Percentiles rank a stretch among this genome's conserved stretches.
phyloP scores from a whole-genome alignment of 106 monocot species.

The Acanthochlamys bracteata region DNA sequence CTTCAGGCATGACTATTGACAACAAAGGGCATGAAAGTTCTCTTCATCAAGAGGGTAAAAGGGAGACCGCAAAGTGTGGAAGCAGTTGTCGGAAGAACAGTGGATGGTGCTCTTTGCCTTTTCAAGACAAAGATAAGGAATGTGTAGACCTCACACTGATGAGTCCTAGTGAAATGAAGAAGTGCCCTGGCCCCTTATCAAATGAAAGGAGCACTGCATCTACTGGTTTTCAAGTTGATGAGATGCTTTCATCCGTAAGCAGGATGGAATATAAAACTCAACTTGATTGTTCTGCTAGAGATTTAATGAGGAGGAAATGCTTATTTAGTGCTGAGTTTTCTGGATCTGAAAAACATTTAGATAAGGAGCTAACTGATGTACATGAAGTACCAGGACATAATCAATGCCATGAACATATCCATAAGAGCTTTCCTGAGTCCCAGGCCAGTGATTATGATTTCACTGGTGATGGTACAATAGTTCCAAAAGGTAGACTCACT shows the following conservation, averaged over 20 bases:
- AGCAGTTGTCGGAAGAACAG: slow-evolving; percentile 22
- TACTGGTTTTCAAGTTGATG: slow-evolving; percentile 10
- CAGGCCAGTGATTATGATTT: too few relatives aligned
- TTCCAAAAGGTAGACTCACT: too few relatives aligned
- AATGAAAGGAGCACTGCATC: slow-evolving; percentile 1
- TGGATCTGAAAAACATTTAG: slow-evolving; percentile 20
- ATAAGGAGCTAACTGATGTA: not conserved
- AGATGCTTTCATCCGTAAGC: slow-evolving; percentile 1
- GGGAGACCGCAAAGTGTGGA: not conserved
- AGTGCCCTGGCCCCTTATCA: too few relatives aligned
- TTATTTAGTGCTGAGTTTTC: slow-evolving; percentile 20
- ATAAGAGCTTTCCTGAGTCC: too few relatives aligned
- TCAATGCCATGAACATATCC: too few relatives aligned
- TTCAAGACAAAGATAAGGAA: slow-evolving; percentile 23
- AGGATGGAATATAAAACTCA: slow-evolving; percentile 8
- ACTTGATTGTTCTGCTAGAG: slow-evolving; percentile 41
- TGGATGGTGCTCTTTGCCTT: slow-evolving; percentile 54
- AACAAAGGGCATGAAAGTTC: slow-evolving; percentile 8
- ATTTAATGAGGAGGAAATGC: slow-evolving; percentile 71
- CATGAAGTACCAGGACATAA: too few relatives aligned
- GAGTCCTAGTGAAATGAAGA: too few relatives aligned
- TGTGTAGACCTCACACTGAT: not conserved
- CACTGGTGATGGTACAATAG: too few relatives aligned
- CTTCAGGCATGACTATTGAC: slow-evolving; percentile 14
- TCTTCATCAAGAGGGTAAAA: slow-evolving; percentile 2